phyloP scores from a whole-genome alignment of 192 early-diverging fungal species.

The Umbelopsis sp. region DNA sequence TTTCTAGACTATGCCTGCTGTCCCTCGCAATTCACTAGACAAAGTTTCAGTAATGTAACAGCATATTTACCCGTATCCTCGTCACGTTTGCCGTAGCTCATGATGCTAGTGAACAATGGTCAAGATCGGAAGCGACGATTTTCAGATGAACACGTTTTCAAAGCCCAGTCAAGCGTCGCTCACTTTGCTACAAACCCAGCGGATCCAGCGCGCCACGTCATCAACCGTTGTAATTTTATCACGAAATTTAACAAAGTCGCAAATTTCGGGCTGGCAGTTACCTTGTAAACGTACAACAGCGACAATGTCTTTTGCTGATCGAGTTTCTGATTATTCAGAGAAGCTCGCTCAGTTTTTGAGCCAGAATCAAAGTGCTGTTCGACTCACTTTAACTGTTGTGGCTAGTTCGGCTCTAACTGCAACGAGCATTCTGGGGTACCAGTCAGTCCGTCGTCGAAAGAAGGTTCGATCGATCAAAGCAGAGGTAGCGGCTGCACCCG shows the following conservation, averaged over 20 bases:
- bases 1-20: too few species aligned
- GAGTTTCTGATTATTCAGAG: slow-evolving; percentile 20
- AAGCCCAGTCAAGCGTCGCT: slow-evolving; percentile 1
- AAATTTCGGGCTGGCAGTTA: background rate
- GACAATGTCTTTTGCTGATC: slow-evolving; percentile 11
- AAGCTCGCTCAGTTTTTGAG: slow-evolving; percentile 21
- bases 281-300: background rate
- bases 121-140: slow-evolving; percentile 12
- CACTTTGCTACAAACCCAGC: slow-evolving; percentile 14
- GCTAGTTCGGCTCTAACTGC: slow-evolving; percentile 69
- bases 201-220: slow-evolving; percentile 17
- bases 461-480: slow-evolving; percentile 60
- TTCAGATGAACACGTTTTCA: slow-evolving; percentile 22
- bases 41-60: background rate
- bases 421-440: slow-evolving; percentile 56
- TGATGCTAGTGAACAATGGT: slow-evolving; percentile 28
- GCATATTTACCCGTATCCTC: slow-evolving; percentile 62
- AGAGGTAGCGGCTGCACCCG: slow-evolving; percentile 44
- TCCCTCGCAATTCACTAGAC: background rate
- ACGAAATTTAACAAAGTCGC: background rate
- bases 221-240: slow-evolving; percentile 2
- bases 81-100: slow-evolving; percentile 70
- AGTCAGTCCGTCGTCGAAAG: slow-evolving; percentile 47
- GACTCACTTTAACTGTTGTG: slow-evolving; percentile 54
- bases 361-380: slow-evolving; percentile 34